A percentile compares a stretch with the other conserved stretches of the same genome.
phyloP scores from a whole-genome alignment of 495 filamentous ascomycete species.

The Podospora pseudoanserina region DNA sequence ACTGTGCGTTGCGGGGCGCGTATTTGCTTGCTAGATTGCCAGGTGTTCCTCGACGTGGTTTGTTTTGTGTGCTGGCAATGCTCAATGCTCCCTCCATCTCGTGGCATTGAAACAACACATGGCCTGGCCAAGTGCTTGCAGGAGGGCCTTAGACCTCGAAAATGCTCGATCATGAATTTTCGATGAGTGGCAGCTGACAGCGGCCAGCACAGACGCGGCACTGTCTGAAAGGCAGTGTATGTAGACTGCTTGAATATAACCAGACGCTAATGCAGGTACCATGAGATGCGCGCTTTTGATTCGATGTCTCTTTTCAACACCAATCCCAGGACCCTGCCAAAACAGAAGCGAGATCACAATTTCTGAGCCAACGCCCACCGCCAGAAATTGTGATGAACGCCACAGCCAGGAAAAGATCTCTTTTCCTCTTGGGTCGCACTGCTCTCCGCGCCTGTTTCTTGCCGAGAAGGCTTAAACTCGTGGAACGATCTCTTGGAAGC shows the following conservation, averaged over 20 bases:
- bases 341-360: constrained; percentile 19
- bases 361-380: neutral
- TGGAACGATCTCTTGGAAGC: constrained; percentile 14
- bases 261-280: constrained; percentile 26
- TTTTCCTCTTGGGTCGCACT: neutral
- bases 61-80: neutral
- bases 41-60: neutral
- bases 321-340: constrained; percentile 7
- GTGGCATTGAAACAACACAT: constrained; percentile 1
- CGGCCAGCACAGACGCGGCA: neutral
- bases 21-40: neutral
- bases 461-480: constrained; percentile 20
- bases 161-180: neutral
- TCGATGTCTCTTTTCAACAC: constrained; percentile 9
- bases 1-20: neutral
- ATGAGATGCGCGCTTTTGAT: constrained; percentile 8
- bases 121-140: neutral
- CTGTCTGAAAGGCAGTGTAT: neutral
- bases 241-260: neutral
- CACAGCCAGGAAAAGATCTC: constrained; percentile 1
- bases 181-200: neutral
- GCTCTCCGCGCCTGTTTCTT: constrained; percentile 17
- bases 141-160: neutral
- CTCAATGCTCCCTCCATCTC: neutral
- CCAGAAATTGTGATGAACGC: constrained; percentile 4